Percentiles rank a stretch among this genome's conserved stretches.
Evolutionary conservation across 495 filamentous ascomycete species (phyloP).

Genomic region (Penicillium odoratum): DNA sequence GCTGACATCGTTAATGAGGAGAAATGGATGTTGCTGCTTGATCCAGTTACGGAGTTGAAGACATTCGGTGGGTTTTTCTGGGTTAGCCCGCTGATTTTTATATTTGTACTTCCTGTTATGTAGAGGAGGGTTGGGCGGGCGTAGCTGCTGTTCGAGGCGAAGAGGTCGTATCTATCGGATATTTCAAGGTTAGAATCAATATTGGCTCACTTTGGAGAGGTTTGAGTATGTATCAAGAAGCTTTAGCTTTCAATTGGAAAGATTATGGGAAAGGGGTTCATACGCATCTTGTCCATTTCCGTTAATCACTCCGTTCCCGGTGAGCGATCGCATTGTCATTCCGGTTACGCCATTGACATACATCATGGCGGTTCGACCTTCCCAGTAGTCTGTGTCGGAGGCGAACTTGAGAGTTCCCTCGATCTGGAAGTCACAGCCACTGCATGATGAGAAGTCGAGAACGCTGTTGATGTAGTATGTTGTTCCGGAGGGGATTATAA

Average conservation of each 20-base stretch:
- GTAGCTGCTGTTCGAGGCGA: conserved; percentile 37
- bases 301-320: conserved; percentile 44
- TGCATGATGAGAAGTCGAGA: conserved; percentile 39
- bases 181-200: not conserved
- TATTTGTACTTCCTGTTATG: conserved; percentile 37
- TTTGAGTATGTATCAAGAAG: no score
- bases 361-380: conserved; percentile 40
- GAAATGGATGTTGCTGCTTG: conserved; percentile 31
- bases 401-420: conserved; percentile 43
- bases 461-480: conserved; percentile 45
- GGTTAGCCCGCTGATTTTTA: conserved; percentile 33
- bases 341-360: conserved; percentile 33
- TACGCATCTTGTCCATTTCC: conserved; percentile 47
- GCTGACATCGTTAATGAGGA: conserved; percentile 35
- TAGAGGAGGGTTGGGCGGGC: conserved; percentile 41
- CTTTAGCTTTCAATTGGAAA: no score
- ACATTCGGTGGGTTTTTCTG: conserved; percentile 47
- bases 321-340: conserved; percentile 37
- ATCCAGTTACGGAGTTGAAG: conserved; percentile 41
- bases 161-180: conserved; percentile 34
- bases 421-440: conserved; percentile 41
- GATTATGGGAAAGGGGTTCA: not conserved
- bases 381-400: conserved; percentile 39
- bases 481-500: conserved; percentile 39
- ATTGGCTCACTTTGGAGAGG: no score